Conservation (phyloP, 352 stramenopile genomes). For the Pythium aristosporum region DNA sequence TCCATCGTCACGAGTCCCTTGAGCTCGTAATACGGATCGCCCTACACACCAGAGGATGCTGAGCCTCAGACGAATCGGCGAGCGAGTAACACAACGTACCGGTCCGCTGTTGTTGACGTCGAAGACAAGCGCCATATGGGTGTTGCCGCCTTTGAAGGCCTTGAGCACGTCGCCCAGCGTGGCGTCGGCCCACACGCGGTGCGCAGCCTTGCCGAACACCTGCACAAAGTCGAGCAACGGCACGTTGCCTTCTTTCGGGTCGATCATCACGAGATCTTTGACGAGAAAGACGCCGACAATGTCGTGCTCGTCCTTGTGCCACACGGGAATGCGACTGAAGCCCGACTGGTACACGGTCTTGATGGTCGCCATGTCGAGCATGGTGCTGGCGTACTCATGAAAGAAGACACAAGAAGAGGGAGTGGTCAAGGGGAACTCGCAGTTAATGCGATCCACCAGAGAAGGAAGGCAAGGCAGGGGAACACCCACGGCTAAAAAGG, state of each 20-base stretch:
- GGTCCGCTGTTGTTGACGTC: slow-evolving; percentile 80
- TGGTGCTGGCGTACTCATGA: slow-evolving; percentile 36
- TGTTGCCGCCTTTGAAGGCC: slow-evolving; percentile 76
- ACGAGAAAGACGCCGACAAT: slow-evolving; percentile 95
- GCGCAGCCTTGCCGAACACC: slow-evolving; percentile 68
- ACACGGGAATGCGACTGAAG: slow-evolving; percentile 95
- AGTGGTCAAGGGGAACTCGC: slow-evolving; percentile 18
- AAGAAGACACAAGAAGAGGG: neutral
- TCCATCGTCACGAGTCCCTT: slow-evolving; percentile 97
- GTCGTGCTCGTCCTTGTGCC: slow-evolving; percentile 94
- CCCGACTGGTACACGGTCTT: slow-evolving; percentile 87
- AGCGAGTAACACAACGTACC: slow-evolving; percentile 33
- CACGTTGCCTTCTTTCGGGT: slow-evolving; percentile 60
- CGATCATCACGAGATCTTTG: slow-evolving; percentile 91
- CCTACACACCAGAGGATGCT: slow-evolving; percentile 25
- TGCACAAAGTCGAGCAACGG: slow-evolving; percentile 91
- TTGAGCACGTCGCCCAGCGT: slow-evolving; percentile 66
- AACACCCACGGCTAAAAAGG: slow-evolving; percentile 25
- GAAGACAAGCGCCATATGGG: slow-evolving; percentile 70
- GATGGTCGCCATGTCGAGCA: slow-evolving; percentile 54
- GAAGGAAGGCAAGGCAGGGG: neutral
- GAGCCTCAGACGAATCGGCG: neutral
- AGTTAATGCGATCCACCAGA: too few relatives aligned
- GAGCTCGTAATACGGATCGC: slow-evolving; percentile 96
- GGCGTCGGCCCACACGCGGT: slow-evolving; percentile 69